Evolutionary conservation across 2,329 filamentous ascomycete genomes (phyloP).

Genomic region (Ophiobolus disseminans): DNA sequence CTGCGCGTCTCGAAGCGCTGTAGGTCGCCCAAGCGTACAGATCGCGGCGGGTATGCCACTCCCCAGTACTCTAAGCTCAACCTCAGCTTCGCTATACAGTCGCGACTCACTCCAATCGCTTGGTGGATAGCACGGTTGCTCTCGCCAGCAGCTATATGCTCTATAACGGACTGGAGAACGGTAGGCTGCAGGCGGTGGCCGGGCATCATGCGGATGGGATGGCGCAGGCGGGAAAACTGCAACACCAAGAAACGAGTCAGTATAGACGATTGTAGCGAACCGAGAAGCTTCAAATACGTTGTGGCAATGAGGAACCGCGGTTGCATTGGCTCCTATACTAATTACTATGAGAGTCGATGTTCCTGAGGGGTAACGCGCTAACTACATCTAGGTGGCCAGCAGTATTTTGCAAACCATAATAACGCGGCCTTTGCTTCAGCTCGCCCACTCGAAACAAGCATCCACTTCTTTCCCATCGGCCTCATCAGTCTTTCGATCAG

Average conservation of each 20-base stretch:
- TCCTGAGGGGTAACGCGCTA: neutral
- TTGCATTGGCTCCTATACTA: neutral
- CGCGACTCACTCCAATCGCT: neutral
- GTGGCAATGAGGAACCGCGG: neutral
- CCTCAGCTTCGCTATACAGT: neutral
- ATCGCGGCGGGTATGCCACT: neutral
- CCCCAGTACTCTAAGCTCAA: neutral
- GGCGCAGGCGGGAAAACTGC: neutral
- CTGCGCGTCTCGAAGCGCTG: too few relatives aligned
- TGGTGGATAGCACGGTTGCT: neutral
- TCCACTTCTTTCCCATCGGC: too few relatives aligned
- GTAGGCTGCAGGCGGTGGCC: conserved; percentile 1
- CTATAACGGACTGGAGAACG: neutral
- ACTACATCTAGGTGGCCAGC: neutral
- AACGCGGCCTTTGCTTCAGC: neutral
- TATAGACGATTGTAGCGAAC: conserved; percentile 1
- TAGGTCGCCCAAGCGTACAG: neutral
- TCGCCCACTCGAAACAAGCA: too few relatives aligned
- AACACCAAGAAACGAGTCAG: conserved; percentile 1
- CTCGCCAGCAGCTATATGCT: conserved; percentile 1
- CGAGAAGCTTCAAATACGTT: conserved; percentile 1
- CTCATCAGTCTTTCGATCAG: too few relatives aligned
- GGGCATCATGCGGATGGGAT: neutral
- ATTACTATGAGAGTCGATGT: conserved; percentile 1
- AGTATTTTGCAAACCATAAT: conserved; percentile 1